Evolutionary conservation across 2,329 filamentous ascomycete genomes (phyloP).

Genomic region (Beauveria brongniartii): DNA sequence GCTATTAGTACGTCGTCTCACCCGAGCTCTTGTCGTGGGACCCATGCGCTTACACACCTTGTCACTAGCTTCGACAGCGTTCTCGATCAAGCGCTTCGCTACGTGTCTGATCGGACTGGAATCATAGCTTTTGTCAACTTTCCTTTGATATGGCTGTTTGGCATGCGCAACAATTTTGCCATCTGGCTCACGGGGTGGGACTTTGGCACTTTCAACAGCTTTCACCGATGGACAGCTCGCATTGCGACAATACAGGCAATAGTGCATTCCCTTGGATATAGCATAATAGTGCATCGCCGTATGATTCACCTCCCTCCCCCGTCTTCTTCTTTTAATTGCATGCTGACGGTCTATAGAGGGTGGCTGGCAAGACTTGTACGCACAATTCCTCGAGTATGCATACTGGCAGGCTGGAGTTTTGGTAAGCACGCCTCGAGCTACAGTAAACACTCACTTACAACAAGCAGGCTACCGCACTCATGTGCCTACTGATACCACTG

Average conservation of each 20-base stretch:
- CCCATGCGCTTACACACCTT: background rate
- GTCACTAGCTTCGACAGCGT: background rate
- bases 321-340: background rate
- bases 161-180: constrained; percentile 57
- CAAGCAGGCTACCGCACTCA: constrained; percentile 28
- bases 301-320: background rate
- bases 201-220: constrained; percentile 57
- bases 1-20: too few relatives aligned
- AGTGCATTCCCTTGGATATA: constrained; percentile 54
- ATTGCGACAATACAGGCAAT: constrained; percentile 54
- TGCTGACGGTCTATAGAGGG: constrained; percentile 19
- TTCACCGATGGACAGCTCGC: constrained; percentile 59
- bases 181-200: constrained; percentile 63
- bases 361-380: constrained; percentile 27
- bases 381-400: constrained; percentile 29
- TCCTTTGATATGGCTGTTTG: constrained; percentile 58
- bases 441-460: background rate
- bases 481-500: constrained; percentile 36
- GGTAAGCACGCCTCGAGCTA: background rate
- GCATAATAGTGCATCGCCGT: constrained; percentile 31
- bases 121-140: constrained; percentile 57
- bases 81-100: constrained; percentile 35
- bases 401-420: constrained; percentile 45
- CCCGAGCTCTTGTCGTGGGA: too few relatives aligned
- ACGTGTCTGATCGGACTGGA: constrained; percentile 55